Base-by-base conservation (phyloP, 169 alveolate species). In the Ichthyophthirius multifiliis region DNA sequence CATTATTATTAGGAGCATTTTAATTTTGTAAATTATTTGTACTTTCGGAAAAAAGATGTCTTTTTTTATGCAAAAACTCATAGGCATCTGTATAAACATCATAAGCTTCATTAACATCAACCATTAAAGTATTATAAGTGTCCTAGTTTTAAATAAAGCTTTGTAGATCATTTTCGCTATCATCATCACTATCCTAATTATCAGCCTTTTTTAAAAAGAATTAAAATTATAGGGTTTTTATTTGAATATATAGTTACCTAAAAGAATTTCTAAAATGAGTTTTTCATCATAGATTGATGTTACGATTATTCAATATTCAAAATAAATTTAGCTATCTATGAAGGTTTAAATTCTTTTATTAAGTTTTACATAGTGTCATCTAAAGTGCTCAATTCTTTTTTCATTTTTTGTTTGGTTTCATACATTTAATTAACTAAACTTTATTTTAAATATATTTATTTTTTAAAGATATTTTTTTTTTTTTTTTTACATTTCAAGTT, bases 341-440 rank as follows among this genome's bases (percentile, higher is more conserved):
- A 63, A 7, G 85, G 81, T 48, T 65, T 67, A 20, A 79, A 37
- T 23, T 79, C 85, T 41, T 65, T 79, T n/a, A 74, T 79, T 32
- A 79, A 62, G 12, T 32, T 34, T 39, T 79, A 73, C 43, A 79
- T 62, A 30, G 85, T 79, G 30, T 46, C 35, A 79, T 79, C 85
- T 20, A 79, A 67, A 2, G 85, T 32, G 18, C 39, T 65, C 34
- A 79, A 46, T 67, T 79, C 85, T n/a, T 67, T 48, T 37, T 79
- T 65, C 64, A 79, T 79, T 45, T 79, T 9, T 20, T 67, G 65
- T 43, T 79, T 79, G 15, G 64, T 75, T 20, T 67, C 80, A 13
- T 65, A 44, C 67, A 79, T 44, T 13, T 35, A 30, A 15, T 48
- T 27, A 31, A 79, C 34, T 27, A 67, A 32, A 10, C 77, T 67